Evolutionary conservation across 805 yeast species (phyloP).

Genomic region (Candida coquimbonensis): DNA sequence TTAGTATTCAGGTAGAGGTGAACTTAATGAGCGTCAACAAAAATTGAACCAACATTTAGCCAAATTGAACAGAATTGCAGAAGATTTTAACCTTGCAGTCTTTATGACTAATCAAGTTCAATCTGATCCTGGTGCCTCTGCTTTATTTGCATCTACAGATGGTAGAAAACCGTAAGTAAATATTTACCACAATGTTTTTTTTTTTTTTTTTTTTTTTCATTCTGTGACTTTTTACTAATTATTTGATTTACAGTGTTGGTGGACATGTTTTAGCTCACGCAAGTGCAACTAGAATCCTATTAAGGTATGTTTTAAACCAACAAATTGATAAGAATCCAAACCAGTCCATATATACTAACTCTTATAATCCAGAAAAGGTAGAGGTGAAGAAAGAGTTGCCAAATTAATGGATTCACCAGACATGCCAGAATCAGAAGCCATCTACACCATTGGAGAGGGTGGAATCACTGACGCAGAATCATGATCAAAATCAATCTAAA

Average conservation of each 20-base stretch:
- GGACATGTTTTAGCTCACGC: conserved; percentile 81
- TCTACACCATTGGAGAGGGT: conserved; percentile 62
- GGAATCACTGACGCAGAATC: conserved; percentile 48
- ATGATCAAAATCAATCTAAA: neutral
- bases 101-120: conserved; percentile 75
- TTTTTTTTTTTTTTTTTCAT: neutral
- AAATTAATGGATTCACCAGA: conserved; percentile 77
- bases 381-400: conserved; percentile 76
- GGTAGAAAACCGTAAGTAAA: conserved; percentile 59
- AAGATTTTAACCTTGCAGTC: conserved; percentile 72
- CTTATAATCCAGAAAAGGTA: conserved; percentile 45
- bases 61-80: conserved; percentile 53
- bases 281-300: conserved; percentile 66
- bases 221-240: neutral
- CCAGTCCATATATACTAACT: neutral
- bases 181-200: no score
- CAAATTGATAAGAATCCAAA: no score
- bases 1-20: conserved; percentile 69
- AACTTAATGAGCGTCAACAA: conserved; percentile 68
- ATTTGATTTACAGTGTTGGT: conserved; percentile 43
- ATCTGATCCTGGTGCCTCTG: conserved; percentile 79
- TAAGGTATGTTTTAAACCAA: conserved; percentile 23
- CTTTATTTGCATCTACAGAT: conserved; percentile 72
- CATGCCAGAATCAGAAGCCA: conserved; percentile 75
- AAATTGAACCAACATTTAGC: conserved; percentile 52